Conservation (phyloP, 2,329 filamentous ascomycete genomes). For the Fusarium sublunatum region DNA sequence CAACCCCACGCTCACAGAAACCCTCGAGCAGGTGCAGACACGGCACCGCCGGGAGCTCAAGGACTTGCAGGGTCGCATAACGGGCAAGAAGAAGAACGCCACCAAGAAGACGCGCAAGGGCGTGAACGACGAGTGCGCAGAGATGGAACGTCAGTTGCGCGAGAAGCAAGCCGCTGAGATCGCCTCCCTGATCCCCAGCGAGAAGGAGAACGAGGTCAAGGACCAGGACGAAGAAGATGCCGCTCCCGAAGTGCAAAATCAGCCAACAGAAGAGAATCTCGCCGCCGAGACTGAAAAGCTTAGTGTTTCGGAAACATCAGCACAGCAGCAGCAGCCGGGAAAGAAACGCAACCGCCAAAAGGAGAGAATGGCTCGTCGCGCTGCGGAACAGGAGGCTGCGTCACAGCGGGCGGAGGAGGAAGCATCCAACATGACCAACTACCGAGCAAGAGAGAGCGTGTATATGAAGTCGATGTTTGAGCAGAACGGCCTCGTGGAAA, state of each 20-base stretch:
- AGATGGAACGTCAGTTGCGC: slow-evolving; percentile 73
- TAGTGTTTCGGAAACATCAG: slow-evolving; percentile 24
- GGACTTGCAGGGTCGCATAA: slow-evolving; percentile 86
- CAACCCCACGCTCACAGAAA: slow-evolving; percentile 51
- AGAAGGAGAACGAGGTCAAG: slow-evolving; percentile 17
- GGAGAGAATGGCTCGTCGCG: slow-evolving; percentile 87
- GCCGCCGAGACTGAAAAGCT: slow-evolving; percentile 40
- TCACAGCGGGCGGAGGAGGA: slow-evolving; percentile 77
- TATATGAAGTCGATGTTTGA: slow-evolving; percentile 77
- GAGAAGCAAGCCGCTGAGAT: slow-evolving; percentile 74
- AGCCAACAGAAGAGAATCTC: slow-evolving; percentile 29
- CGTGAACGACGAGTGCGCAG: slow-evolving; percentile 79
- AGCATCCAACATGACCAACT: slow-evolving; percentile 78
- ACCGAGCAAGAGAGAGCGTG: slow-evolving; percentile 74
- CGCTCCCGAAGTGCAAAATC: not conserved
- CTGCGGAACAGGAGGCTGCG: slow-evolving; percentile 82
- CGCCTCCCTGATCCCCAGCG: slow-evolving; percentile 52
- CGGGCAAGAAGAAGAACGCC: slow-evolving; percentile 95
- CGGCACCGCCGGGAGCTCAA: slow-evolving; percentile 89
- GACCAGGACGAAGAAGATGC: slow-evolving; percentile 35
- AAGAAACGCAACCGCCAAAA: slow-evolving; percentile 93
- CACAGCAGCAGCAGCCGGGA: slow-evolving; percentile 41
- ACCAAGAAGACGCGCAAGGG: slow-evolving; percentile 86
- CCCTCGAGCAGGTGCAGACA: slow-evolving; percentile 79
- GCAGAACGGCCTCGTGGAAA: slow-evolving; percentile 73